Evolutionary conservation across 192 early-diverging fungal genomes (phyloP).

Genomic region (Gamsiella multidivaricata): DNA sequence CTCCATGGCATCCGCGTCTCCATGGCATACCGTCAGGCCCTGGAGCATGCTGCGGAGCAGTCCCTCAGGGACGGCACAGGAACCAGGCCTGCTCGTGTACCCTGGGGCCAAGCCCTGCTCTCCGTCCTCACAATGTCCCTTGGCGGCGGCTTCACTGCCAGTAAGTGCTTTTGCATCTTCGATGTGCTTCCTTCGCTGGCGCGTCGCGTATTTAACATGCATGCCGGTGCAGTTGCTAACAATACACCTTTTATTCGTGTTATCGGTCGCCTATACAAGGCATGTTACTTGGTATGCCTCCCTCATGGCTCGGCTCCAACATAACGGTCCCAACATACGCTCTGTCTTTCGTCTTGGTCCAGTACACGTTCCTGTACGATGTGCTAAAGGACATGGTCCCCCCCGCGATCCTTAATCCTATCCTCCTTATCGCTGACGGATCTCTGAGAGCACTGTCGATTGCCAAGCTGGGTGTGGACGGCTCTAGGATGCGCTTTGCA

Average conservation of each 20-base stretch:
- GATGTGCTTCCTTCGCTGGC: not conserved
- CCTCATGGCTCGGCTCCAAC: conserved; percentile 54
- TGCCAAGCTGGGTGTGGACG: conserved; percentile 43
- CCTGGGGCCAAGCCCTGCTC: conserved; percentile 33
- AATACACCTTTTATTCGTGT: not conserved
- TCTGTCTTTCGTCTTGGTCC: conserved; percentile 40
- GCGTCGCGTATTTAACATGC: too few species aligned
- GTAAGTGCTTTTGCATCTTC: conserved; percentile 17
- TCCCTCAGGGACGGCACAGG: conserved; percentile 21
- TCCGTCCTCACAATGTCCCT: conserved; percentile 47
- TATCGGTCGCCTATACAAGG: conserved; percentile 26
- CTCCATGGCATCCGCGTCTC: conserved; percentile 46
- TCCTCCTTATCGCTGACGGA: conserved; percentile 33
- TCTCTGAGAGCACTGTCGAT: conserved; percentile 44
- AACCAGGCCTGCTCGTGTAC: conserved; percentile 12
- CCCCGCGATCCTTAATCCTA: conserved; percentile 25
- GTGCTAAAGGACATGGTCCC: conserved; percentile 29
- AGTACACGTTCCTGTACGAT: conserved; percentile 41
- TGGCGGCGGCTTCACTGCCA: conserved; percentile 40
- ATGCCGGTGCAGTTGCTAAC: too few species aligned
- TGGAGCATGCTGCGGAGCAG: conserved; percentile 38
- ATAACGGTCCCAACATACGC: conserved; percentile 44
- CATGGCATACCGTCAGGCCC: conserved; percentile 45
- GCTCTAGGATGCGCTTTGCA: conserved; percentile 49
- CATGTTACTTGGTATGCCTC: conserved; percentile 52